Base-by-base conservation (phyloP, 75 land plant genomes). In the Pseudotsuga menziesii region DNA sequence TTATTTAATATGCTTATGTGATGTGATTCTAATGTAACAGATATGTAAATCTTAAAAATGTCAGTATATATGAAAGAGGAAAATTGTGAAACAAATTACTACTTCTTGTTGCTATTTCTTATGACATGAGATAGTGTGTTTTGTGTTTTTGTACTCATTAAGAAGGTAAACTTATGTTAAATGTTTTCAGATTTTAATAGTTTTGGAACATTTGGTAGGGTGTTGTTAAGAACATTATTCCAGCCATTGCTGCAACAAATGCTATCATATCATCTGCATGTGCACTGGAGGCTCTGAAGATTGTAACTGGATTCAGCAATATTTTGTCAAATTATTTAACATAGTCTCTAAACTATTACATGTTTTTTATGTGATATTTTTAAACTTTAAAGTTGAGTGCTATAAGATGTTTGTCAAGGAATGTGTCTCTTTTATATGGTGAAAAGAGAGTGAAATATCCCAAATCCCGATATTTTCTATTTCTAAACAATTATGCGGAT, bases 171-270 rank as follows among this genome's bases (percentile, higher is more conserved):
- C 54, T 48, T 48, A 48, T 48, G 54, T 12, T 48, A 48, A 9
- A 48, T 48, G 11, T 48, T 48, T 48, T 9, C 54, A 48, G 54
- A 11, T 48, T 11, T 48, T 48, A 48, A 8, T 48, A 48, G 16
- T 20, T 41, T 69, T 69, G 72, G 72, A n/a, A n/a, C 25, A 5
- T 69, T 41, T 32, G 54, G 52, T 89, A 97, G 99, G 99, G 99
- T 58, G 99, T 97, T 23, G 96, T 97, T 66, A 97, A 97, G 82
- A 97, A 97, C 81, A 97, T 97, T 20, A 87, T 97, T 57, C 99
- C 99, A 75, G 99, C 99, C 29, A 97, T 97, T 72, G 99, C 99
- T 75, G 92, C 99, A 60, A 97, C 99, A 36, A 97, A 97, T 92
- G 99, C 99, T 13, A 87, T 97, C 26, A 83, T 97, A 59, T 91